A percentile compares a stretch with the other conserved stretches of the same genome.
These are phyloP conservation scores for Raphidocelis subcapitata DNA, from an alignment of 139 green algal species.

Conservation along the genomic window DNA sequence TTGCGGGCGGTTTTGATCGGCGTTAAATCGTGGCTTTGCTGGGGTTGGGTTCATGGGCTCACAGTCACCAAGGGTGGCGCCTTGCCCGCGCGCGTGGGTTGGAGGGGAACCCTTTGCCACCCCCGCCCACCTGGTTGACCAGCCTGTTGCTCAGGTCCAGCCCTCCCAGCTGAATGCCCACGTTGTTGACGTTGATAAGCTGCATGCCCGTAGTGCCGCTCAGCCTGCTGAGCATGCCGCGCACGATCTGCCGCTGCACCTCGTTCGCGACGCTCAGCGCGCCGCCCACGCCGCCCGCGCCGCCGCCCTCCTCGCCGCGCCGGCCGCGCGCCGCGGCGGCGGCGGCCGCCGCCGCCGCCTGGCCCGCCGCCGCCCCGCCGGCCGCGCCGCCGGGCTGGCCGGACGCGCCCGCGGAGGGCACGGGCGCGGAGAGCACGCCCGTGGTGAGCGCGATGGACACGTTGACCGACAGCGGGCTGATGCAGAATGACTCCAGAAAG, in stretches of 20 bases:
- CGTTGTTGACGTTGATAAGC: slow-evolving; percentile 90
- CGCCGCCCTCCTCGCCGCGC: too few species aligned
- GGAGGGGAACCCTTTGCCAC: too few species aligned
- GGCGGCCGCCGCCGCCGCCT: background rate
- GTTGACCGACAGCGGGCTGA: slow-evolving; percentile 47
- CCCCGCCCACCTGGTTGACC: slow-evolving; percentile 49
- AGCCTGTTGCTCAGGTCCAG: slow-evolving; percentile 37
- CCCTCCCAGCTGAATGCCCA: slow-evolving; percentile 61
- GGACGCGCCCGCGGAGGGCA: background rate
- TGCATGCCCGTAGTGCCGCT: slow-evolving; percentile 74
- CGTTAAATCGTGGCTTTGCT: too few species aligned
- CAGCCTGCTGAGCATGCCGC: slow-evolving; percentile 40
- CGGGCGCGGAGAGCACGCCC: slow-evolving; percentile 35
- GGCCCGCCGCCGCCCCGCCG: background rate
- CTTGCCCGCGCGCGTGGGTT: too few species aligned
- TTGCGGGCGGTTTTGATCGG: too few species aligned
- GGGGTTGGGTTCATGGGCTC: too few species aligned
- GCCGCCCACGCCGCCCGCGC: background rate
- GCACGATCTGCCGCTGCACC: slow-evolving; percentile 41
- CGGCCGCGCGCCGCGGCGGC: background rate
- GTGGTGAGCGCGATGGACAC: slow-evolving; percentile 78
- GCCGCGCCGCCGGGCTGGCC: background rate
- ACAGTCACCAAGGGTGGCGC: too few species aligned
- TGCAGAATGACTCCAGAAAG: slow-evolving; percentile 37
- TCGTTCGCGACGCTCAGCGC: slow-evolving; percentile 19